A percentile compares a stretch with the other conserved stretches of the same genome.
These are phyloP conservation scores for Lachancea sp. DNA, from an alignment of 805 yeast species.

Conservation along the genomic window DNA sequence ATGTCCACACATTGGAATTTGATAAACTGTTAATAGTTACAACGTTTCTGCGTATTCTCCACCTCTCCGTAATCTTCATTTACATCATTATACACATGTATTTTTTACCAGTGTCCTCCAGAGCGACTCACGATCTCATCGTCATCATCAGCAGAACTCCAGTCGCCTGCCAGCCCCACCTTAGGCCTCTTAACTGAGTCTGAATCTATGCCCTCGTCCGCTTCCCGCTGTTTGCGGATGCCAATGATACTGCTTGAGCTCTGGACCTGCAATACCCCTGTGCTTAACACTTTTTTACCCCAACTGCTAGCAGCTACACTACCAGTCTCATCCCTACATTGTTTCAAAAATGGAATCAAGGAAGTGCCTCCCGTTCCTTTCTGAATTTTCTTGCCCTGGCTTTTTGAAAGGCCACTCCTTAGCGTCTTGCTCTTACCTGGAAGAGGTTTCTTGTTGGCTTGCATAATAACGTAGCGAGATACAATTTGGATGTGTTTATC, in stretches of 20 bases:
- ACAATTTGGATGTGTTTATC: conserved; percentile 93
- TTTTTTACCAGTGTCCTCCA: conserved; percentile 32
- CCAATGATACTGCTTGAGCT: conserved; percentile 16
- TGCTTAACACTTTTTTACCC: conserved; percentile 70
- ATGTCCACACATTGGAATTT: not conserved
- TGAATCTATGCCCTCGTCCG: not conserved
- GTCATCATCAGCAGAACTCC: conserved; percentile 25
- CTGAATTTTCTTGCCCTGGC: conserved; percentile 46
- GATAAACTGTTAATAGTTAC: not conserved
- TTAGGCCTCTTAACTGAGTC: conserved; percentile 22
- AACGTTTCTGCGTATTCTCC: not conserved
- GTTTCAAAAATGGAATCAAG: conserved; percentile 83
- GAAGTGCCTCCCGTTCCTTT: conserved; percentile 95
- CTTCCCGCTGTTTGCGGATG: conserved; percentile 11
- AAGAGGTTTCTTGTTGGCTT: conserved; percentile 52
- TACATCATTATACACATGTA: not conserved
- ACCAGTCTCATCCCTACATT: conserved; percentile 94
- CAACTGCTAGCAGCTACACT: conserved; percentile 88
- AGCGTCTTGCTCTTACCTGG: conserved; percentile 54
- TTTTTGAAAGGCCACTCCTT: conserved; percentile 54
- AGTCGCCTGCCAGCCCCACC: conserved; percentile 32
- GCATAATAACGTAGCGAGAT: conserved; percentile 76
- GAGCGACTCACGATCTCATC: conserved; percentile 15
- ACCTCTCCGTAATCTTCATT: not conserved
- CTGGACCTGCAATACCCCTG: conserved; percentile 37